Evolutionary conservation across 768 basidiomycete genomes (phyloP).

Genomic region (Rubroboletus satanas): DNA sequence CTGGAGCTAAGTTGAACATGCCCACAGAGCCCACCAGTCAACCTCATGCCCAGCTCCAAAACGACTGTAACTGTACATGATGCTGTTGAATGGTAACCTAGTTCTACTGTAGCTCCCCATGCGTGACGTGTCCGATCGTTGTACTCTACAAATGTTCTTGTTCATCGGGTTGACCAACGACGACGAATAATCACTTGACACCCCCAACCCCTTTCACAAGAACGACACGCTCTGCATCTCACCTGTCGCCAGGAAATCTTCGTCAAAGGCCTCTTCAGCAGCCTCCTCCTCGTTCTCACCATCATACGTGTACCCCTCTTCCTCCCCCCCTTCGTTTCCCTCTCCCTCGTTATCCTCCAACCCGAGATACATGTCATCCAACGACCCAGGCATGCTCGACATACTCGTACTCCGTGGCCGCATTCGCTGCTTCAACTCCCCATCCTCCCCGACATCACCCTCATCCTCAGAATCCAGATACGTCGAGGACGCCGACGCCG

Average conservation of each 20-base stretch:
- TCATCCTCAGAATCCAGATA: conserved; percentile 49
- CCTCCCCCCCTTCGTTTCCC: conserved; percentile 32
- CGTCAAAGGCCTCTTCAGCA: conserved; percentile 72
- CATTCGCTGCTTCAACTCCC: conserved; percentile 36
- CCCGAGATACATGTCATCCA: conserved; percentile 59
- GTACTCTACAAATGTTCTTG: neutral
- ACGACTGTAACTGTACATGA: neutral
- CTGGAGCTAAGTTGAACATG: too few species aligned
- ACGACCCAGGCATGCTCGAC: conserved; percentile 83
- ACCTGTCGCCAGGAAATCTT: conserved; percentile 72
- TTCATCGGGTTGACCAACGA: neutral
- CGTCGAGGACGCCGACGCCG: conserved; percentile 48
- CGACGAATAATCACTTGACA: neutral
- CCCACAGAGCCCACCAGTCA: too few species aligned
- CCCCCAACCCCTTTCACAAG: conserved; percentile 34
- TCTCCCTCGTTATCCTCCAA: conserved; percentile 50
- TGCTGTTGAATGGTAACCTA: neutral
- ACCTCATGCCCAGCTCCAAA: neutral
- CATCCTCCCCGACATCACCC: conserved; percentile 37
- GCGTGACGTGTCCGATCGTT: conserved; percentile 1
- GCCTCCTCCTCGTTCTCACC: conserved; percentile 56
- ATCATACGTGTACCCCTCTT: conserved; percentile 32
- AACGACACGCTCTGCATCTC: conserved; percentile 82
- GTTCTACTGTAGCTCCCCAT: neutral
- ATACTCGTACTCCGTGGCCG: conserved; percentile 57